Evolutionary conservation across 192 early-diverging fungal species (phyloP).

Genomic region (Dissophora ornata): DNA sequence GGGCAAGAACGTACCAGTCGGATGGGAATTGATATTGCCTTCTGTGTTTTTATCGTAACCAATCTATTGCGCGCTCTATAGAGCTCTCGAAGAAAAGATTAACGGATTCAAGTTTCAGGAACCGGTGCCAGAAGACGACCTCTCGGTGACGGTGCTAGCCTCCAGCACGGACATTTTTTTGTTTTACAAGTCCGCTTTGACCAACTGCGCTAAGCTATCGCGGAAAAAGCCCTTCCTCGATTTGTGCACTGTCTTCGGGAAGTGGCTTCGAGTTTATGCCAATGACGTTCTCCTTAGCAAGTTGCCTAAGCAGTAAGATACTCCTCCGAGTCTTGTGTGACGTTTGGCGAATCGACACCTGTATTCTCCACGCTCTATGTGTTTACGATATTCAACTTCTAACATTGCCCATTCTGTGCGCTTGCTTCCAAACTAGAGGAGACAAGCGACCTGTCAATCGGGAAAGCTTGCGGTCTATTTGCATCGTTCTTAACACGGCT

Average conservation of each 20-base stretch:
- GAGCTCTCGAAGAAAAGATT: constrained; percentile 72
- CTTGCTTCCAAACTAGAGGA: no score
- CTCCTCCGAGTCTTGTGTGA: no score
- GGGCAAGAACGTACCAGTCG: no score
- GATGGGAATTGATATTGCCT: no score
- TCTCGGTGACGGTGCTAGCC: constrained; percentile 73
- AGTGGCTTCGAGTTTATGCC: constrained; percentile 83
- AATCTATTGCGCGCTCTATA: no score
- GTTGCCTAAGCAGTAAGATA: constrained; percentile 70
- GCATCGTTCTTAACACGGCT: constrained; percentile 90
- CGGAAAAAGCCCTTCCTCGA: constrained; percentile 90
- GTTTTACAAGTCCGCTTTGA: constrained; percentile 89
- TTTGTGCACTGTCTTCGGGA: constrained; percentile 82
- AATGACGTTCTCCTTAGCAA: constrained; percentile 76
- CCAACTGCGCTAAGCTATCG: constrained; percentile 86
- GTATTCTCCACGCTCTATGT: no score
- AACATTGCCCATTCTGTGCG: no score
- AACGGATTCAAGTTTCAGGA: constrained; percentile 63
- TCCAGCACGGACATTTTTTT: constrained; percentile 94
- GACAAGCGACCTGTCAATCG: constrained; percentile 70
- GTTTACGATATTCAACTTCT: no score
- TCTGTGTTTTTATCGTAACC: no score
- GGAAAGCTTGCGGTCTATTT: constrained; percentile 78
- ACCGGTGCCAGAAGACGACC: constrained; percentile 64
- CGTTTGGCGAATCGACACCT: no score